Percentiles rank a stretch among this genome's conserved stretches.
These are phyloP conservation scores for Cladosporium sp. DNA, from an alignment of 2,329 filamentous ascomycete genomes.

Conservation along the genomic window DNA sequence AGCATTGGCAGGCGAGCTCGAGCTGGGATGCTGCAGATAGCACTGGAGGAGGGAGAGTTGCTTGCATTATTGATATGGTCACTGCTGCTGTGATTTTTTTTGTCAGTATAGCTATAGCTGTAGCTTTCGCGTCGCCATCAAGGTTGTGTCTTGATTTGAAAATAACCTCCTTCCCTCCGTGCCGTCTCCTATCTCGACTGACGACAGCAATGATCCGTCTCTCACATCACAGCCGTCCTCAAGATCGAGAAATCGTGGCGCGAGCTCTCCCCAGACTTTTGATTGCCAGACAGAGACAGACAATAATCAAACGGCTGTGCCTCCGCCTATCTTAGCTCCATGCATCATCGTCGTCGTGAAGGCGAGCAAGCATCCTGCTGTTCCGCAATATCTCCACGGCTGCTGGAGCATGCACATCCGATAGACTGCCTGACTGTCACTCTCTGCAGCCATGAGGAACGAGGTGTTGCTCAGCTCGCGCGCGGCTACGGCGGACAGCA, in stretches of 20 bases:
- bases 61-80: not conserved
- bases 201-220: not conserved
- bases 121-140: not conserved
- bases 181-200: no score
- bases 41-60: no score
- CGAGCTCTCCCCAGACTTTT: constrained; percentile 15
- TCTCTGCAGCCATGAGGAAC: not conserved
- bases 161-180: not conserved
- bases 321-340: not conserved
- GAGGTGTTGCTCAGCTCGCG: not conserved
- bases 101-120: not conserved
- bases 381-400: constrained; percentile 9
- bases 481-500: not conserved
- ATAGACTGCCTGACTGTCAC: not conserved
- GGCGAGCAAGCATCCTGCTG: not conserved
- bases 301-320: not conserved
- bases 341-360: not conserved
- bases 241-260: not conserved
- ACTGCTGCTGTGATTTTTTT: not conserved
- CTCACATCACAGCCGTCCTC: constrained; percentile 7
- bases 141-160: not conserved
- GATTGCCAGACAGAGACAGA: not conserved
- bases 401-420: not conserved
- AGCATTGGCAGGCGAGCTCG: not conserved
- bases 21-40: not conserved